Conservation (phyloP, 2,329 filamentous ascomycete species). For the Aspergillus persii region DNA sequence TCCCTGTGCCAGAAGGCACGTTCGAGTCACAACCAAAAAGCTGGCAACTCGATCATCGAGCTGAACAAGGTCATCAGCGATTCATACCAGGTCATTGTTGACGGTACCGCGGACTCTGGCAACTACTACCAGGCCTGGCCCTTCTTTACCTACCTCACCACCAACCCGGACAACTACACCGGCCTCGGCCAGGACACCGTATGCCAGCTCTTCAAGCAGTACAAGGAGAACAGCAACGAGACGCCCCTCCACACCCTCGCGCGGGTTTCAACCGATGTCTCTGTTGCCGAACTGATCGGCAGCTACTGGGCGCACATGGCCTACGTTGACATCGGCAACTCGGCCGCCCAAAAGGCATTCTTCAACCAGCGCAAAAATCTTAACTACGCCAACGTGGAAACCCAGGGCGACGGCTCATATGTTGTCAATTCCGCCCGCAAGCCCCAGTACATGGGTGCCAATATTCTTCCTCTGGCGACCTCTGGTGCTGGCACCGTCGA, state of each 20-base stretch:
- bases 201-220: constrained; percentile 3
- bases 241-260: constrained; percentile 12
- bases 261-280: neutral
- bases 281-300: constrained; percentile 4
- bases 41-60: constrained; percentile 3
- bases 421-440: constrained; percentile 2
- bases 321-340: constrained; percentile 9
- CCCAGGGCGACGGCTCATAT: neutral
- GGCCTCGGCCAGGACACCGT: constrained; percentile 4
- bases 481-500: neutral
- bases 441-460: constrained; percentile 13
- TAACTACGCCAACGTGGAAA: constrained; percentile 7
- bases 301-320: constrained; percentile 15
- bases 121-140: constrained; percentile 15
- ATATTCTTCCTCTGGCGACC: constrained; percentile 6
- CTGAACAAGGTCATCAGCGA: constrained; percentile 12
- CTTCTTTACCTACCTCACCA: constrained; percentile 10
- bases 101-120: neutral
- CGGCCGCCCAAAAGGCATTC: constrained; percentile 5
- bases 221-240: constrained; percentile 10
- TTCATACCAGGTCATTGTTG: constrained; percentile 11
- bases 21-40: neutral
- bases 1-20: constrained; percentile 5
- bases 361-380: constrained; percentile 1
- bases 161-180: constrained; percentile 11